phyloP scores from a whole-genome alignment of 352 stramenopile genomes.

The Salisapilia sapeloensis region DNA sequence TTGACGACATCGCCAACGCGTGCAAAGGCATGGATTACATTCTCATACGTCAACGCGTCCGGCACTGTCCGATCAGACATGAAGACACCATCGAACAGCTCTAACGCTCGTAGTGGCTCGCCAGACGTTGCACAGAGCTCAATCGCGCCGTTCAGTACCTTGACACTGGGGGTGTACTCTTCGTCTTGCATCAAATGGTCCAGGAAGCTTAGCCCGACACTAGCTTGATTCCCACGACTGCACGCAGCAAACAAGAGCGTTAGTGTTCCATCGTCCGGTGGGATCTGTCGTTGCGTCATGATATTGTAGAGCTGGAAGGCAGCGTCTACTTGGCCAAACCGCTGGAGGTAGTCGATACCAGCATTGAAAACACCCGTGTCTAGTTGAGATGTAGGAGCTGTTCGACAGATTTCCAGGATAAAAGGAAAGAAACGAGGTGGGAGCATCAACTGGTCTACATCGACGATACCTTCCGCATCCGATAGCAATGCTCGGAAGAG shows the following conservation, averaged over 20 bases:
- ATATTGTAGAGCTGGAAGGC: constrained; percentile 39
- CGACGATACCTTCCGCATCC: constrained; percentile 10
- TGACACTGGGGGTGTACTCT: constrained; percentile 19
- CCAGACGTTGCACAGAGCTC: constrained; percentile 23
- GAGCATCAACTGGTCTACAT: constrained; percentile 3
- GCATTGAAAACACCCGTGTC: constrained; percentile 42
- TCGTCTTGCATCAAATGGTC: constrained; percentile 28
- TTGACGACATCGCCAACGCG: constrained; percentile 22
- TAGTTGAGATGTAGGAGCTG: constrained; percentile 13
- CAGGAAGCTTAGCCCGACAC: constrained; percentile 39
- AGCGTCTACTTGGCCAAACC: constrained; percentile 18
- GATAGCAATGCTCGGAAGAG: constrained; percentile 33
- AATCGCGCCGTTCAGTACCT: constrained; percentile 32
- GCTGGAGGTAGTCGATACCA: constrained; percentile 42
- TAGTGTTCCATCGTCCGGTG: constrained; percentile 25
- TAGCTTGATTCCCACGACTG: constrained; percentile 16
- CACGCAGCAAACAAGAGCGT: constrained; percentile 40
- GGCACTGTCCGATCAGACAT: constrained; percentile 13
- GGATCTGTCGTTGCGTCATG: constrained; percentile 25
- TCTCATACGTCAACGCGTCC: constrained; percentile 19
- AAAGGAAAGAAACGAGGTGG: constrained; percentile 10
- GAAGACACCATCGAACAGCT: constrained; percentile 30
- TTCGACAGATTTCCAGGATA: constrained; percentile 25
- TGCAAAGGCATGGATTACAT: constrained; percentile 33
- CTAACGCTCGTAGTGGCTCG: constrained; percentile 21